These are phyloP conservation scores for Suillus decipiens DNA, from an alignment of 768 basidiomycete genomes.

Conservation along the genomic window DNA sequence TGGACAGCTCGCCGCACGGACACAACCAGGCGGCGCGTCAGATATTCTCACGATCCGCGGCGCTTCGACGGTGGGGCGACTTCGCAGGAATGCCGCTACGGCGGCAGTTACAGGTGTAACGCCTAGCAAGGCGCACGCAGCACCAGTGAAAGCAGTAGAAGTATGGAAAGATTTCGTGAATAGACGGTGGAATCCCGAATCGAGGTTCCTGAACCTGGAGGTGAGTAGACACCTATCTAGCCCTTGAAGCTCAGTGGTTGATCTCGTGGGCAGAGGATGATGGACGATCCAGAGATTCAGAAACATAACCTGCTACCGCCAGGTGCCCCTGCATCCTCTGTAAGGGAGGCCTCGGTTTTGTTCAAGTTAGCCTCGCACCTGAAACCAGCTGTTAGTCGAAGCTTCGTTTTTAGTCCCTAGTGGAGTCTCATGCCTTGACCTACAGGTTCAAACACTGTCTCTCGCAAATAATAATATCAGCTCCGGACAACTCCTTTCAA, in stretches of 20 bases:
- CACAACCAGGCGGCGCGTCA: constrained; percentile 38
- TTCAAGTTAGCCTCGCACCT: constrained; percentile 85
- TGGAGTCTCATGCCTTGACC: constrained; percentile 1
- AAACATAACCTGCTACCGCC: constrained; percentile 72
- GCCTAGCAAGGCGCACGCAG: constrained; percentile 20
- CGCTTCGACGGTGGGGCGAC: constrained; percentile 56
- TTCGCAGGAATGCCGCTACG: constrained; percentile 61
- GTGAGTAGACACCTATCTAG: constrained; percentile 44
- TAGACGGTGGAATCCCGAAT: constrained; percentile 69
- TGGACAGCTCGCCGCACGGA: constrained; percentile 44
- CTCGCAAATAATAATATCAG: constrained; percentile 78
- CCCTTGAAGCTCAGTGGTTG: not conserved
- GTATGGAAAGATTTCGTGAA: constrained; percentile 77
- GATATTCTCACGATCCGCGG: constrained; percentile 68
- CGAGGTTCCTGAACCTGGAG: constrained; percentile 78
- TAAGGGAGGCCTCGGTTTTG: constrained; percentile 75
- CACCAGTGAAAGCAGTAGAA: constrained; percentile 49
- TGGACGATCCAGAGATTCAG: constrained; percentile 74
- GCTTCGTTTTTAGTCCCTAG: not conserved
- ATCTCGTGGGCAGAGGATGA: constrained; percentile 59
- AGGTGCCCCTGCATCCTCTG: constrained; percentile 61
- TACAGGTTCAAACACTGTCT: constrained; percentile 76
- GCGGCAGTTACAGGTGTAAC: constrained; percentile 16
- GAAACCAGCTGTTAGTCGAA: constrained; percentile 61
- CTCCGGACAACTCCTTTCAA: constrained; percentile 57